phyloP scores from a whole-genome alignment of 805 yeast species.

The Ogataea sp. region DNA sequence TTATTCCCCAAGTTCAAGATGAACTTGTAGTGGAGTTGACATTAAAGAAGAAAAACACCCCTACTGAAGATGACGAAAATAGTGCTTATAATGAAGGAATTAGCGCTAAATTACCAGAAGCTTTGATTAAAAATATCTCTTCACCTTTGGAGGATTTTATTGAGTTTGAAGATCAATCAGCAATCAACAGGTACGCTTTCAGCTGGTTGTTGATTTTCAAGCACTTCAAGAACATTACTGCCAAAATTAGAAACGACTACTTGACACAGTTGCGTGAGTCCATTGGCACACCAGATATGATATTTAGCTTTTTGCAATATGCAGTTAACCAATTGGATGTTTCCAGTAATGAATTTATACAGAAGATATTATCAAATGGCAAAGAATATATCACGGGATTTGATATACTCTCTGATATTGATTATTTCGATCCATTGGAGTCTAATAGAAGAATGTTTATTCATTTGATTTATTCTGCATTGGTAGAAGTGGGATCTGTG shows the following conservation, averaged over 20 bases:
- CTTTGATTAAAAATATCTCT: constrained; percentile 28
- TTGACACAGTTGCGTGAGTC: constrained; percentile 45
- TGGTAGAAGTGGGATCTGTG: constrained; percentile 45
- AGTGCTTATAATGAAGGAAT: constrained; percentile 11
- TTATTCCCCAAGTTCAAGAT: constrained; percentile 44
- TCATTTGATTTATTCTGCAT: constrained; percentile 42
- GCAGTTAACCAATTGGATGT: constrained; percentile 47
- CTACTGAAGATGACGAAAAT: constrained; percentile 8
- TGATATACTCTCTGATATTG: too few species aligned
- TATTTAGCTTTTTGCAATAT: constrained; percentile 43
- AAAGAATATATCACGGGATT: constrained; percentile 7
- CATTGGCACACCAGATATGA: constrained; percentile 25
- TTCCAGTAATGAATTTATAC: constrained; percentile 13
- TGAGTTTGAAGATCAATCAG: constrained; percentile 29
- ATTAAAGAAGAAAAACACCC: constrained; percentile 33
- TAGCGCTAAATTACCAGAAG: constrained; percentile 29
- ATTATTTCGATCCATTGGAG: too few species aligned
- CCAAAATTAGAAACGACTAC: constrained; percentile 53
- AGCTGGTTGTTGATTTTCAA: constrained; percentile 58
- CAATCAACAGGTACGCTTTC: constrained; percentile 44
- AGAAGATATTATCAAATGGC: constrained; percentile 8
- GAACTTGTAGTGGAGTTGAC: constrained; percentile 56
- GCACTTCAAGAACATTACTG: constrained; percentile 59
- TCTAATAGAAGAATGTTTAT: constrained; percentile 28
- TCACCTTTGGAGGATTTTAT: constrained; percentile 28